These are phyloP conservation scores for Rhamnella rubrinervis DNA, from an alignment of 331 rosid genomes.

Conservation along the genomic window DNA sequence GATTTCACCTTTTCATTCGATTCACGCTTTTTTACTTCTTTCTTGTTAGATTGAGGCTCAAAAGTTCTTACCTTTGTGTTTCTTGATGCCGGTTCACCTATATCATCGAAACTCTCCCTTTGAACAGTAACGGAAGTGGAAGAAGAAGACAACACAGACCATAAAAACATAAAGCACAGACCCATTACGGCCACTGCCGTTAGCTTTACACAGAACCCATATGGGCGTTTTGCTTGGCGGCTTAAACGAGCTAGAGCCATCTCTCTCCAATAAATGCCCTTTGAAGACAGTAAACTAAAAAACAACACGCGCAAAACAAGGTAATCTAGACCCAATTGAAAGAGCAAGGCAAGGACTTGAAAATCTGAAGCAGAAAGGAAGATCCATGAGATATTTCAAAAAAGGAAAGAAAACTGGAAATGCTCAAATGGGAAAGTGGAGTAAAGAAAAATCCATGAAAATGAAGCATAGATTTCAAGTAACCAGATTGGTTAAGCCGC, in stretches of 20 bases:
- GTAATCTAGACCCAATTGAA: constrained; percentile 8
- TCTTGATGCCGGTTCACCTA: constrained; percentile 54
- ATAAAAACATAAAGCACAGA: constrained; percentile 73
- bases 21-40: constrained; percentile 24
- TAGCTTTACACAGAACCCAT: constrained; percentile 74
- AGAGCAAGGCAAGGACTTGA: background rate
- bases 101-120: constrained; percentile 87
- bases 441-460: background rate
- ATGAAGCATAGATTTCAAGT: constrained; percentile 8
- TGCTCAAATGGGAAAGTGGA: constrained; percentile 9
- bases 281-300: constrained; percentile 7
- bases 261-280: constrained; percentile 5
- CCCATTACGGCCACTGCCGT: constrained; percentile 71
- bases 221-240: constrained; percentile 79
- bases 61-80: constrained; percentile 22
- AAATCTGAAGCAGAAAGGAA: background rate
- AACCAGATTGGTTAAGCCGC: background rate
- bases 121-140: constrained; percentile 58
- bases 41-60: constrained; percentile 22
- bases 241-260: constrained; percentile 69
- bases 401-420: background rate
- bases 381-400: constrained; percentile 11
- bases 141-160: constrained; percentile 74
- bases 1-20: constrained; percentile 24
- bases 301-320: background rate